Percentiles rank a stretch among this genome's conserved stretches.
phyloP scores from a whole-genome alignment of 257 asterid genomes.

The Primulina eburnea region DNA sequence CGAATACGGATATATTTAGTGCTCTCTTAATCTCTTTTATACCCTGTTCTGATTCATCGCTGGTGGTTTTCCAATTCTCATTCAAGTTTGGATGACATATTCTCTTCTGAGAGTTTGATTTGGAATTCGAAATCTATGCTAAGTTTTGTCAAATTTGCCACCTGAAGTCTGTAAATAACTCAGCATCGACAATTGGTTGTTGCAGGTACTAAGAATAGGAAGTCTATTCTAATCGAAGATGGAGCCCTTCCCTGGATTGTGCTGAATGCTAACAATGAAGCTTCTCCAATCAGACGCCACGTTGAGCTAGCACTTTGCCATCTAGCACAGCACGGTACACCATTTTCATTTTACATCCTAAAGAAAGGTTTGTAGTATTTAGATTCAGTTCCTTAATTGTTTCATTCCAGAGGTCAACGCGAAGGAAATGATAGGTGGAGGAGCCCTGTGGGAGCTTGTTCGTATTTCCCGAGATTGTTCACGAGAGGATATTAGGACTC shows the following conservation, averaged over 20 bases:
- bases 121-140: background rate
- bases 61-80: background rate
- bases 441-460: conserved; percentile 80
- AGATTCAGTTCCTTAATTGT: conserved; percentile 19
- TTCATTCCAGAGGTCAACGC: conserved; percentile 63
- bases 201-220: conserved; percentile 56
- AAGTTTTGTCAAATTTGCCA: background rate
- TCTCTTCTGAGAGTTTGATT: background rate
- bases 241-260: conserved; percentile 84
- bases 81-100: background rate
- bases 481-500: conserved; percentile 66
- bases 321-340: conserved; percentile 72
- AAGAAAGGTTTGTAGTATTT: background rate
- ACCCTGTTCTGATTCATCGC: background rate
- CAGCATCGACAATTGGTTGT: background rate
- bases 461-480: conserved; percentile 68
- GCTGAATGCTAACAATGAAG: conserved; percentile 73
- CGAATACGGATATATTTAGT: background rate
- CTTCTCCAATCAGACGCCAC: conserved; percentile 68
- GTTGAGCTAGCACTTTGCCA: conserved; percentile 85
- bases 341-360: conserved; percentile 8
- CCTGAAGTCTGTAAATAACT: background rate
- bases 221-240: conserved; percentile 75
- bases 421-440: conserved; percentile 60
- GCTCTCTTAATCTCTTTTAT: background rate